Evolutionary conservation across 169 alveolate genomes (phyloP), one percentile per base, ranked within the genome.

Genomic region (Plasmodium chabaudi): DNA sequence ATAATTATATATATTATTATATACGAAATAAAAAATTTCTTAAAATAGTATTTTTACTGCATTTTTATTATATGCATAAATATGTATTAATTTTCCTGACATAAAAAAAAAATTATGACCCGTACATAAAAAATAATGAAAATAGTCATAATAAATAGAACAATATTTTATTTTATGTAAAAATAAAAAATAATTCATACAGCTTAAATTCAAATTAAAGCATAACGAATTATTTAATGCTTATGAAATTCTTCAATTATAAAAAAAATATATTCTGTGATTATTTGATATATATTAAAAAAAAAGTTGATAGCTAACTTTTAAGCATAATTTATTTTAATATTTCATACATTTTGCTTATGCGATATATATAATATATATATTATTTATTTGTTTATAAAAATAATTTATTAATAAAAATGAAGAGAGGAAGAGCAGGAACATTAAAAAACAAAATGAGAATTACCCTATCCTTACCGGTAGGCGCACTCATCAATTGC

Each of bases 401-500:
- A 34, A 34, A 34, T 34, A 34, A 34, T 34, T 34, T 34, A 34
- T 34, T 34, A 34, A 34, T 34, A 55, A 75, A 88, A 71, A 59
- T 79, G 82, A 64, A 79, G 42, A 71, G 91, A 88, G 74, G 96
- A 61, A 87, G 96, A 87, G 96, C 95, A 34, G 96, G 96, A 89
- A 91, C 96, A 74, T 93, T 94, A 77, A 93, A 94, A 69, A 93
- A 92, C 92, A 93, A 93, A 72, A 89, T 93, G 72, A 93, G 96
- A 56, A 96, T 97, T 79, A 93, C 99, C 59, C 96, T 97, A 86
- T 99, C 99, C 94, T 96, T 98, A 73, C 98, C 98, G 74, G 99
- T 97, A 65, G 99, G 99, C 21, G 99, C 99, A 59, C 95, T 97
- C 70, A 96, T 98, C 93, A 98, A 98, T 96, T 98, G 99, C 94